Evolutionary conservation across 306 rosid species (phyloP), one percentile per base, ranked within the genome.

Genomic region (Canavalia ensiformis): DNA sequence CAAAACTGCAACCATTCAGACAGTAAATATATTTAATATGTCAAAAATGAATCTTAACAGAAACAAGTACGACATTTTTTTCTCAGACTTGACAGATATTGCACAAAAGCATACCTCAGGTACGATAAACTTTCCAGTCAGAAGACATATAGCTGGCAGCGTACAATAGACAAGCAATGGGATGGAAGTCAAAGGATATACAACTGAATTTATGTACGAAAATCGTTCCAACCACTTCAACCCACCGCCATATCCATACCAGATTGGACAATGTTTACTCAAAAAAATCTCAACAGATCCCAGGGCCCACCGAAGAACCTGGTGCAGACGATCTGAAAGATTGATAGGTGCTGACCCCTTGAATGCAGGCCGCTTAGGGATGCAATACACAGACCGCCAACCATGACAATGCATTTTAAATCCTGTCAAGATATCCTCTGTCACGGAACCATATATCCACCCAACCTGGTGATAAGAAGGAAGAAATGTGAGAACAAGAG

Each of bases 371-470:
- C 84, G 84, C 78, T 88, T 90, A n/a, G 99, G 99, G 68, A 96
- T 88, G 84, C 99, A 96, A 85, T 96, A 96, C 65, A 96, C 98
- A 29, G 99, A 96, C 66, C 97, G 88, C 99, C 99, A 96, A 59
- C 99, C 99, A 74, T 96, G 99, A 84, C 99, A 96, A 56, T 96
- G 99, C 99, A 96, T 96, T 88, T 96, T 96, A 78, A 96, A 96
- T 78, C 99, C 99, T 56, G 98, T 96, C 88, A 96, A 88, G 86
- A 96, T 96, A 85, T 96, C 99, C 83, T 96, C 99, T 4, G 99
- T 96, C 75, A 96, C 99, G 8, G 98, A 93, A 74, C 98, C 99
- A 82, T 96, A 96, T 60, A 96, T 96, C 99, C 98, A 96, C 28
- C 99, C 99, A 86, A 90, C 96, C 99, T 96, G 85, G 46, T 73